These are phyloP conservation scores for Stemphylium lycopersici DNA, from an alignment of 2,329 filamentous ascomycete species.

Conservation along the genomic window DNA sequence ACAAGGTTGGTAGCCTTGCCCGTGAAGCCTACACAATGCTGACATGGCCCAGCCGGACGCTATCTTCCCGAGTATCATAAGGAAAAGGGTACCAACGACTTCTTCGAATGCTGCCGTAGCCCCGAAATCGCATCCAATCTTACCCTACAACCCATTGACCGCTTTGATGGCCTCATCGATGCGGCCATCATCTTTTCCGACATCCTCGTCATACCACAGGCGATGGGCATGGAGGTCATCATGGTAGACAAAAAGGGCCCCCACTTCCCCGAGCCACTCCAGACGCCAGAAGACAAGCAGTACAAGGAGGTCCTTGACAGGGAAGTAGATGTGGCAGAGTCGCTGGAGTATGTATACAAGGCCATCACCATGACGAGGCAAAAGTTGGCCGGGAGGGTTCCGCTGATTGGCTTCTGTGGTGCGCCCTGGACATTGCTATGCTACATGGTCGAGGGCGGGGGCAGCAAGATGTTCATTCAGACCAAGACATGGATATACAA, in stretches of 20 bases:
- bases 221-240: slow-evolving; percentile 97
- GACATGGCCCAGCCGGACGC: slow-evolving; percentile 71
- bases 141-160: slow-evolving; percentile 93
- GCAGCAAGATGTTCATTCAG: slow-evolving; percentile 92
- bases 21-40: slow-evolving; percentile 10
- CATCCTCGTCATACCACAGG: slow-evolving; percentile 96
- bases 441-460: slow-evolving; percentile 99
- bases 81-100: slow-evolving; percentile 88
- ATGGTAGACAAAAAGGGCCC: slow-evolving; percentile 98
- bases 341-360: slow-evolving; percentile 93
- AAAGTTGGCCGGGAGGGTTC: slow-evolving; percentile 86
- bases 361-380: slow-evolving; percentile 89
- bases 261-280: slow-evolving; percentile 86
- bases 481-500: slow-evolving; percentile 97
- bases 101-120: slow-evolving; percentile 95
- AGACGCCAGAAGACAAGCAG: slow-evolving; percentile 79
- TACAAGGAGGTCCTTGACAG: slow-evolving; percentile 78
- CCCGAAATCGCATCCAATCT: slow-evolving; percentile 92
- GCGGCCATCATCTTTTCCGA: slow-evolving; percentile 99
- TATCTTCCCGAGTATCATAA: slow-evolving; percentile 98
- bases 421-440: slow-evolving; percentile 96
- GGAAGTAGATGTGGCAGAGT: slow-evolving; percentile 80
- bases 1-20: slow-evolving; percentile 68
- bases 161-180: slow-evolving; percentile 87
- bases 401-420: slow-evolving; percentile 94